Evolutionary conservation across 768 basidiomycete genomes (phyloP), one percentile per base, ranked within the genome.

Genomic region (Mycena epipterygia): DNA sequence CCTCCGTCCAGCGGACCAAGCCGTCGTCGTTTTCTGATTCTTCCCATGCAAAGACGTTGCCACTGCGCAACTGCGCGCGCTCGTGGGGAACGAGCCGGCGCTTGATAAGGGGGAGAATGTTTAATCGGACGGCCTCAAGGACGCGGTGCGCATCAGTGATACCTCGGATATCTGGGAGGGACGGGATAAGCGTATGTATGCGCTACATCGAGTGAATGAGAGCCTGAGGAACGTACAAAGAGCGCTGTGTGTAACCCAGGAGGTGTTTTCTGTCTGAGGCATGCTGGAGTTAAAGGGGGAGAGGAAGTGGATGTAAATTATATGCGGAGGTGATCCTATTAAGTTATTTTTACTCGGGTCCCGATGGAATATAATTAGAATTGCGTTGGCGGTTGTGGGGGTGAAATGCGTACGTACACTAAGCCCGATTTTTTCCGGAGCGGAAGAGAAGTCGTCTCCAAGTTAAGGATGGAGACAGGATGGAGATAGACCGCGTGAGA

Each of bases 31-130:
- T 84, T 59, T 88, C 90, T 7, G 89, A 89, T 75, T 91, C 90
- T 72, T 91, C 90, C 90, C 90, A 91, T 33, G 91, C 89, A 72
- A 89, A 91, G 49, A 90, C 83, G 67, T 90, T 89, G 7, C 89
- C 89, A 14, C 88, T 87, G 16, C 75, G 67, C 25, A 90, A 76
- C 56, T 85, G 81, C 49, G 89, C 88, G 53, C 89, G 85, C 74
- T 90, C 90, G 46, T 75, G 82, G 9, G 85, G 78, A 16, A 83
- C 83, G 21, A 90, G 78, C 9, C 89, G 84, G 17, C 87, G 84
- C 57, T 82, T 88, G 63, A 90, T 85, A 46, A 90, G 78, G 8
- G 90, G 89, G 27, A 90, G 81, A 35, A 88, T 79, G 57, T 85
- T 84, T 32, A 85, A 83, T 48, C 89, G 85, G 56, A 90, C 89